Evolutionary conservation across 1,284 basidiomycete genomes (phyloP).

Genomic region (Naganishia albida): DNA sequence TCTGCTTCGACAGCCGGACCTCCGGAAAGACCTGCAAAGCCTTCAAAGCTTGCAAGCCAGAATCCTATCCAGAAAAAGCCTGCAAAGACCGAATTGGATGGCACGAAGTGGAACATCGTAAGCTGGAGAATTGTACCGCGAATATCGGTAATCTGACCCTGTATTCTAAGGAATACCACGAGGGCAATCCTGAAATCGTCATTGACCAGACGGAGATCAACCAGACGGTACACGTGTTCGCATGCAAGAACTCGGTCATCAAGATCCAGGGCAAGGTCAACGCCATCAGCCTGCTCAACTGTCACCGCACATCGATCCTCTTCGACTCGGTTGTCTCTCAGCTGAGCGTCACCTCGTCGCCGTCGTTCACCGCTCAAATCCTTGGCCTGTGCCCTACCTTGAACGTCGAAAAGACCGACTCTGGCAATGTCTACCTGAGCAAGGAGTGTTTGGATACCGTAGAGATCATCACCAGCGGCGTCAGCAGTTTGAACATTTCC

Average conservation of each 20-base stretch:
- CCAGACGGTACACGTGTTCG: slow-evolving; percentile 87
- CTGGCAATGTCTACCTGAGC: slow-evolving; percentile 91
- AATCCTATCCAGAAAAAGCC: slow-evolving; percentile 74
- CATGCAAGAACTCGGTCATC: slow-evolving; percentile 86
- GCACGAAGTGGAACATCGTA: slow-evolving; percentile 91
- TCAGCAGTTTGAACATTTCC: slow-evolving; percentile 89
- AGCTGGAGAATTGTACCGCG: slow-evolving; percentile 47
- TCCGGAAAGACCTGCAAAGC: slow-evolving; percentile 64
- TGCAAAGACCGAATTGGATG: slow-evolving; percentile 83
- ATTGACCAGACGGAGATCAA: slow-evolving; percentile 77
- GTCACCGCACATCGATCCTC: slow-evolving; percentile 83
- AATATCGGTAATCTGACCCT: background rate
- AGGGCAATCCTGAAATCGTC: slow-evolving; percentile 61
- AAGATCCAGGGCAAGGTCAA: slow-evolving; percentile 93
- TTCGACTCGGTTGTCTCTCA: slow-evolving; percentile 90
- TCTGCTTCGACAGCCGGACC: slow-evolving; percentile 33
- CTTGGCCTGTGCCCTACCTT: slow-evolving; percentile 87
- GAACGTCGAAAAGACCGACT: slow-evolving; percentile 90
- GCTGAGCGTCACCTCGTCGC: slow-evolving; percentile 82
- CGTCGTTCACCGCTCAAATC: slow-evolving; percentile 90
- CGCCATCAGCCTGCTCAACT: slow-evolving; percentile 86
- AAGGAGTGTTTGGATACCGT: slow-evolving; percentile 68
- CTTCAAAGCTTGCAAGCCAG: slow-evolving; percentile 62
- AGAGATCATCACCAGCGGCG: slow-evolving; percentile 94
- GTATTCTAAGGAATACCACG: slow-evolving; percentile 78